Evolutionary conservation across 1,284 basidiomycete species (phyloP), one percentile per base, ranked within the genome.

Genomic region (Prillingera fragicola): DNA sequence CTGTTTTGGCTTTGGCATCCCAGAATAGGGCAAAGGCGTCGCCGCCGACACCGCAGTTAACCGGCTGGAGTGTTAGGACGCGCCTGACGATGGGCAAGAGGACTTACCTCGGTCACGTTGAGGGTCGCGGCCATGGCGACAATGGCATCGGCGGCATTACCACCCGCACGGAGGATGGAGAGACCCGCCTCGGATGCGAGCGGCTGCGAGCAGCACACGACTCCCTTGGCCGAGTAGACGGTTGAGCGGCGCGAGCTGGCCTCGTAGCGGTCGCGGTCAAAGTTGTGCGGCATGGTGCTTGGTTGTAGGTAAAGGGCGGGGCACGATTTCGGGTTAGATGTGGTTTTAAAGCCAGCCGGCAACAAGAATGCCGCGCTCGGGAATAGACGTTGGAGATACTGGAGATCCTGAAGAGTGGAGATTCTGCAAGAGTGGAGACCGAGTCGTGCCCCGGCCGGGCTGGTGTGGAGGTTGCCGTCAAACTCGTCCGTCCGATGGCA

Each of bases 11-110:
- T 59, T 80, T 77, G 3, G 84, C 85, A 59, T 91, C 80, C 60
- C 84, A 95, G 72, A 87, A 94, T 12, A 94, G 75, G 60, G 87
- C 89, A 63, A 92, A 92, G 6, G 86, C 85, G 62, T 92, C 89
- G 25, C 89, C 72, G 8, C 72, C 73, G 23, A 74, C 71, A 15
- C 71, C 69, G 5, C 41, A 39, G 39, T 54, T 52, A 33, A 46
- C 46, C 5, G 56, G 51, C 51, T 52, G 28, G 3, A 26, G 17
- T 38, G n/a, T 21, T 29, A 41, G 26, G 27, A 21, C 10, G 12
- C 6, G 5, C 14, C 15, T 22, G 5, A 10, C 27, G 33, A 15
- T 13, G 4, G 23, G 3, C 8, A n/a, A n/a, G n/a, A n/a, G n/a
- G n/a, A n/a, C 38, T 22, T 18, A 45, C 37, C 41, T 52, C 49